Evolutionary conservation across 805 yeast genomes (phyloP).

Genomic region (Yarrowia sp.): DNA sequence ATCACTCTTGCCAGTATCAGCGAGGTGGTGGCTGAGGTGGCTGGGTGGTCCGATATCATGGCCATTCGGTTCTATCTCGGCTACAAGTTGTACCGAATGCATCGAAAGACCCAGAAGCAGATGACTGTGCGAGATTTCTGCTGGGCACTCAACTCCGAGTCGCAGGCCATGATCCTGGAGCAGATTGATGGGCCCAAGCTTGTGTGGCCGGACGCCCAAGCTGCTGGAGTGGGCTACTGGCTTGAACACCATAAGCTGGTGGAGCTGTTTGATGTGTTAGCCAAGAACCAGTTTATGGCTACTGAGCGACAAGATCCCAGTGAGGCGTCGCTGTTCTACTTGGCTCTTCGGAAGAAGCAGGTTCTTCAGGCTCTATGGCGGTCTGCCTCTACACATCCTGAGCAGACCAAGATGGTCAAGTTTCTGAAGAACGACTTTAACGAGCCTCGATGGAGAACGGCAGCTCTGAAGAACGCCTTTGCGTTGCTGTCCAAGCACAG

Average conservation of each 20-base stretch:
- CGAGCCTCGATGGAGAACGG: conserved; percentile 74
- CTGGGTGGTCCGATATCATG: conserved; percentile 51
- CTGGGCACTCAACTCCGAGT: conserved; percentile 84
- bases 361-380: conserved; percentile 80
- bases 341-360: conserved; percentile 75
- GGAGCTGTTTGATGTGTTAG: conserved; percentile 61
- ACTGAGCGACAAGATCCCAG: conserved; percentile 67
- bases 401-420: conserved; percentile 74
- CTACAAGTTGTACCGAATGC: conserved; percentile 59
- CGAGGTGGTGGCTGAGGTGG: conserved; percentile 57
- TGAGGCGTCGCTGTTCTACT: conserved; percentile 64
- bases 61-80: conserved; percentile 73
- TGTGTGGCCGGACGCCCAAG: conserved; percentile 58
- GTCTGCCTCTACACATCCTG: conserved; percentile 68
- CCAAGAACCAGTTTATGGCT: conserved; percentile 64
- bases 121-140: conserved; percentile 75
- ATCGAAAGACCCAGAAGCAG: conserved; percentile 47
- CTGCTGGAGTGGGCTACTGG: conserved; percentile 74
- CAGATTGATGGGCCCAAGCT: conserved; percentile 43
- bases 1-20: conserved; percentile 70
- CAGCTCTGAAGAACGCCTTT: conserved; percentile 90
- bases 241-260: conserved; percentile 45
- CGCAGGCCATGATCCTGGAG: conserved; percentile 62
- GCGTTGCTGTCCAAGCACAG: conserved; percentile 87
- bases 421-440: conserved; percentile 74